Evolutionary conservation across 805 yeast species (phyloP), one percentile per base, ranked within the genome.

Genomic region (Ogataea glucozyma): DNA sequence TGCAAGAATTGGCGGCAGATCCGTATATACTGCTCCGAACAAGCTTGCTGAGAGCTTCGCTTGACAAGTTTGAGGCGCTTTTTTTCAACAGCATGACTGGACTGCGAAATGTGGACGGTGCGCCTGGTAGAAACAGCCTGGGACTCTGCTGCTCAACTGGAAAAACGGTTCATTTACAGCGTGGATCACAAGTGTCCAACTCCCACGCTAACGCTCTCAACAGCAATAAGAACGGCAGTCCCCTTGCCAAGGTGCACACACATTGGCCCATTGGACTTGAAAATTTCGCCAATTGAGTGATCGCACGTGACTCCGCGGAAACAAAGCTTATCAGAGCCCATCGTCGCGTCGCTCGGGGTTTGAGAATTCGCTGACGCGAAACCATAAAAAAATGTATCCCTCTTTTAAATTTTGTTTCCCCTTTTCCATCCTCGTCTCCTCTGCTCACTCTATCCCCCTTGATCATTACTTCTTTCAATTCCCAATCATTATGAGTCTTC

Each of bases 261-360:
- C n/a, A n/a, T n/a, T n/a, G n/a, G n/a, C n/a, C n/a, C n/a, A n/a
- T n/a, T n/a, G n/a, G 19, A 21, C 36, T 32, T 19, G 26, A 32
- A 30, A 30, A 20, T 32, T 32, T 21, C 38, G 12, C 14, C 12
- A 30, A 43, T 46, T 29, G 10, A 42, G 49, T 40, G 27, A 47
- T 48, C 41, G 41, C 54, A 51, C 54, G 54, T 51, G 54, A 50
- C 47, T 12, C 18, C 18, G 12, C 11, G 19, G 12, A 10, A 5
- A 4, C 11, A 6, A 14, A 6, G 13, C 29, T 7, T 10, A 16
- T 33, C 4, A 10, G 21, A 17, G 34, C 9, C 20, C 6, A 34
- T 26, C 26, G 33, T 26, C 21, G 36, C 29, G 33, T 24, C 40
- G 22, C 14, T 33, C 24, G 19, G 4, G 17, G 22, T 29, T n/a